A percentile compares a stretch with the other conserved stretches of the same genome.
Conservation (phyloP, 805 yeast species). For the Wickerhamiella parazyma region DNA sequence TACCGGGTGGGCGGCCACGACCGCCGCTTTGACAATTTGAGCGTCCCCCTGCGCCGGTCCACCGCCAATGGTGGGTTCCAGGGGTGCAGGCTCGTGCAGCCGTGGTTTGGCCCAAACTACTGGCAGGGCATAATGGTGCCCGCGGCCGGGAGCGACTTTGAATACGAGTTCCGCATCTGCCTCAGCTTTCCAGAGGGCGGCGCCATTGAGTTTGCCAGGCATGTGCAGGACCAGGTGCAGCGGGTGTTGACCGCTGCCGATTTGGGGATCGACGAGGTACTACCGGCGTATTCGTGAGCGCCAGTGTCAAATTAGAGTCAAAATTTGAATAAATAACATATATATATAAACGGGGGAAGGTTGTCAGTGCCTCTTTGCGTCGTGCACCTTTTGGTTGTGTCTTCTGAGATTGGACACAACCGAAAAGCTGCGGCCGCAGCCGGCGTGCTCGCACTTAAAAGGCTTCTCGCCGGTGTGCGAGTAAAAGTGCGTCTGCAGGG, state of each 20-base stretch:
- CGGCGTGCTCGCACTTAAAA: slow-evolving; percentile 48
- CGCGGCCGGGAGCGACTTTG: slow-evolving; percentile 16
- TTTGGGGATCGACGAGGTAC: slow-evolving; percentile 17
- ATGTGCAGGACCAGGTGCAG: slow-evolving; percentile 8
- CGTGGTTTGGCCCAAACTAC: slow-evolving; percentile 28
- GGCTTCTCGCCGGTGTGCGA: slow-evolving; percentile 78
- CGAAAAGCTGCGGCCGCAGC: slow-evolving; percentile 57
- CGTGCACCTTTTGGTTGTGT: slow-evolving; percentile 51
- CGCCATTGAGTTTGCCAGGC: slow-evolving; percentile 21
- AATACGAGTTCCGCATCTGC: slow-evolving; percentile 19
- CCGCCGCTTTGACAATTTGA: slow-evolving; percentile 17
- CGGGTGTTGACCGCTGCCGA: slow-evolving; percentile 14
- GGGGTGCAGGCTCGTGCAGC: slow-evolving; percentile 21
- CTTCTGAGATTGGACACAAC: slow-evolving; percentile 80
- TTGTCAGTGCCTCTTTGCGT: not conserved
- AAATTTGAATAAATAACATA: not conserved
- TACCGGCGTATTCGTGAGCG: slow-evolving; percentile 13
- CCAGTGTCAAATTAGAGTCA: not conserved
- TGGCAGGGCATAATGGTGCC: slow-evolving; percentile 22
- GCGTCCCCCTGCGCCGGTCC: slow-evolving; percentile 16
- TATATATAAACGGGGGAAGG: not conserved
- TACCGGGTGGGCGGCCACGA: slow-evolving; percentile 21
- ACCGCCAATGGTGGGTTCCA: slow-evolving; percentile 12
- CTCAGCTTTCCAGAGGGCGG: slow-evolving; percentile 24
- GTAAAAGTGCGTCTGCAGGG: slow-evolving; percentile 66